A percentile compares a stretch with the other conserved stretches of the same genome.
Evolutionary conservation across 768 basidiomycete genomes (phyloP).

Genomic region (Xanthoconium purpureum): DNA sequence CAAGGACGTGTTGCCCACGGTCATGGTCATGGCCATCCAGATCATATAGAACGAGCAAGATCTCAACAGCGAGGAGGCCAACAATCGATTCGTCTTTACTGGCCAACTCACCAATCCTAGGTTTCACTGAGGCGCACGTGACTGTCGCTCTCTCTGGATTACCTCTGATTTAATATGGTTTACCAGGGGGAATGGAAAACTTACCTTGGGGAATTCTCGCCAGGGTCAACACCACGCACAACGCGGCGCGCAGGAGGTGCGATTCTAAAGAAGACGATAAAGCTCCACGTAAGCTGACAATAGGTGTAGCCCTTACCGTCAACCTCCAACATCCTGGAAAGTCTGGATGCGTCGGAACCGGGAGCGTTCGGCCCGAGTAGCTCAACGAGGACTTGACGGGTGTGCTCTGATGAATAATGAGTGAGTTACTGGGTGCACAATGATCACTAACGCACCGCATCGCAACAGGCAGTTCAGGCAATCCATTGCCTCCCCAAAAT

Average conservation of each 20-base stretch:
- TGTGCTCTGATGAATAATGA: constrained; percentile 9
- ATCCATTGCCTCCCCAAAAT: constrained; percentile 24
- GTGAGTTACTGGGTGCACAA: background rate
- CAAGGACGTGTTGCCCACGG: background rate
- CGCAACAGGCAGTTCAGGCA: constrained; percentile 15
- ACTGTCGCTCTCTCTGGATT: no score
- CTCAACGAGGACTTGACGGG: constrained; percentile 1
- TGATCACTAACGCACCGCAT: constrained; percentile 10
- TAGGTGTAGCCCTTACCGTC: constrained; percentile 1
- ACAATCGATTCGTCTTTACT: background rate
- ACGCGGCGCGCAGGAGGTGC: no score
- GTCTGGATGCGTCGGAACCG: background rate
- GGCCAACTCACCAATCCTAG: constrained; percentile 14
- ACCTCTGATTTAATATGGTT: no score
- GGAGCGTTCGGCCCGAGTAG: background rate
- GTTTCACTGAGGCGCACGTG: background rate
- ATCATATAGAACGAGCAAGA: constrained; percentile 12
- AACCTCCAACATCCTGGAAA: constrained; percentile 12
- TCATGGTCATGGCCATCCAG: background rate
- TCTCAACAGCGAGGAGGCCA: constrained; percentile 19
- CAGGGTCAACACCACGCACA: no score
- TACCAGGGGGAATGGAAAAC: no score
- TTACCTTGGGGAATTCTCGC: no score
- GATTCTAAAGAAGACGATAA: no score
- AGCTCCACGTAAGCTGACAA: background rate